Evolutionary conservation across 257 asterid genomes (phyloP).

Genomic region (Paulownia fortunei): DNA sequence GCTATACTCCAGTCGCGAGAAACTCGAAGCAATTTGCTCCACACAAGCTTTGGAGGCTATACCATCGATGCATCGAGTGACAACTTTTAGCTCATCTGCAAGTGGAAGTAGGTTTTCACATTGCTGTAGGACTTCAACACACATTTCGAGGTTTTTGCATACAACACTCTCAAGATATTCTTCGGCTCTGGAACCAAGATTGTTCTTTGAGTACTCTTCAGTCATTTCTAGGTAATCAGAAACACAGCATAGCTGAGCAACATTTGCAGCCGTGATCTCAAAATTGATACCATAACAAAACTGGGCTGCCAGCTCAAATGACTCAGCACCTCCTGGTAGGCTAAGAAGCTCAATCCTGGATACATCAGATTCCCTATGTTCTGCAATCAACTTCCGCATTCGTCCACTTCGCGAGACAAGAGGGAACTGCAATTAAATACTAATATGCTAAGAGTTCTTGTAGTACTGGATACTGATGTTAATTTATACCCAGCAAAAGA

Average conservation of each 20-base stretch:
- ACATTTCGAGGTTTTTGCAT: slow-evolving; percentile 81
- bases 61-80: slow-evolving; percentile 73
- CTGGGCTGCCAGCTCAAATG: slow-evolving; percentile 90
- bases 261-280: slow-evolving; percentile 85
- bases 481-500: neutral
- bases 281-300: slow-evolving; percentile 91
- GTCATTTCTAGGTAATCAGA: slow-evolving; percentile 93
- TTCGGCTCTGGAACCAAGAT: slow-evolving; percentile 76
- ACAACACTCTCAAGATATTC: slow-evolving; percentile 76
- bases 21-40: slow-evolving; percentile 97
- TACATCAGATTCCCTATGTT: slow-evolving; percentile 70
- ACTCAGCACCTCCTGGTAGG: slow-evolving; percentile 88
- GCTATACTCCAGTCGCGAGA: slow-evolving; percentile 88
- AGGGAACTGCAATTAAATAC: slow-evolving; percentile 70
- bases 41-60: slow-evolving; percentile 95
- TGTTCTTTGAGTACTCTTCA: slow-evolving; percentile 79
- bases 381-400: slow-evolving; percentile 79
- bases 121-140: slow-evolving; percentile 80
- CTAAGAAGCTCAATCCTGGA: slow-evolving; percentile 71
- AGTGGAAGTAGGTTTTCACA: slow-evolving; percentile 89
- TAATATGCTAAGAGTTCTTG: slow-evolving; percentile 1
- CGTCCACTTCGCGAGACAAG: slow-evolving; percentile 94
- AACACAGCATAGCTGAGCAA: slow-evolving; percentile 78
- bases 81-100: slow-evolving; percentile 80
- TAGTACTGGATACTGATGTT: neutral